Percentiles rank a stretch among this genome's conserved stretches.
Evolutionary conservation across 2,329 filamentous ascomycete species (phyloP).

Genomic region (Sporothrix protearum): DNA sequence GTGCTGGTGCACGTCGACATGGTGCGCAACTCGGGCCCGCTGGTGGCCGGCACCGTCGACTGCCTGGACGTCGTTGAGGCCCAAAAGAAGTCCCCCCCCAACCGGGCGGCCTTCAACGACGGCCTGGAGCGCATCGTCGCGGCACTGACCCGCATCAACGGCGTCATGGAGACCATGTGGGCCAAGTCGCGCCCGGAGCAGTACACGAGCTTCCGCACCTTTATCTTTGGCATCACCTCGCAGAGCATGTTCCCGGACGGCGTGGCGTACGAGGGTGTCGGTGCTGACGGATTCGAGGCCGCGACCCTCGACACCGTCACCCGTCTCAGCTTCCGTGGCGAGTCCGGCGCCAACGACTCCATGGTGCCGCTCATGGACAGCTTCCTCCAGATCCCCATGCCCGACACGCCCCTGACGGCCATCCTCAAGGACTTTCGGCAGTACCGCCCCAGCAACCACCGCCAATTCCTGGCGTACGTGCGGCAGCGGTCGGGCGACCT

Average conservation of each 20-base stretch:
- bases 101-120: conserved; percentile 60
- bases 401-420: conserved; percentile 78
- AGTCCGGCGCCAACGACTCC: conserved; percentile 90
- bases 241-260: conserved; percentile 94
- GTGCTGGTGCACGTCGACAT: conserved; percentile 96
- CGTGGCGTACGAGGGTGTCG: conserved; percentile 82
- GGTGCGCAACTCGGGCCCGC: conserved; percentile 77
- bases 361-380: conserved; percentile 92
- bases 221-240: conserved; percentile 93
- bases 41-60: conserved; percentile 69
- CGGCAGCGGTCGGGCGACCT: conserved; percentile 47
- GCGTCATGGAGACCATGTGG: conserved; percentile 90
- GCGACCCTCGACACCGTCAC: not conserved
- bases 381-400: conserved; percentile 81
- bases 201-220: conserved; percentile 89
- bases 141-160: conserved; percentile 67
- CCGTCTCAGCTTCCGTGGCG: conserved; percentile 79
- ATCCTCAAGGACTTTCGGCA: conserved; percentile 85
- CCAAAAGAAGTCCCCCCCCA: conserved; percentile 31
- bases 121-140: conserved; percentile 59
- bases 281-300: conserved; percentile 43
- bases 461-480: conserved; percentile 76
- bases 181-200: conserved; percentile 72
- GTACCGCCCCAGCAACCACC: conserved; percentile 85
- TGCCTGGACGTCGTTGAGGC: conserved; percentile 53